Evolutionary conservation across 1,284 basidiomycete species (phyloP).

Genomic region (Cryptococcus wingfieldii): DNA sequence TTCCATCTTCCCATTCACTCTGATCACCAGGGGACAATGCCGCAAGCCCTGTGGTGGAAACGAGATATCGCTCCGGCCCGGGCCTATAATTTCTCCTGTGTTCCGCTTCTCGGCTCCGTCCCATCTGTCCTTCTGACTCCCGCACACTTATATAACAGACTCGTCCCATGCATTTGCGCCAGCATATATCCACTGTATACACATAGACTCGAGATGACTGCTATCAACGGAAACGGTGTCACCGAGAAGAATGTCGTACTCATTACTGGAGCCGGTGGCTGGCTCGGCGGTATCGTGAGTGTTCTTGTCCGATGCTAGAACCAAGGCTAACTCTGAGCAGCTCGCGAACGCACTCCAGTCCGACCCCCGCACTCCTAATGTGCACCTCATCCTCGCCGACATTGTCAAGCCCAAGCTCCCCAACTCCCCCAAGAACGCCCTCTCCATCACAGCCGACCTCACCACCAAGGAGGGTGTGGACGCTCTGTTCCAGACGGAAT

Average conservation of each 20-base stretch:
- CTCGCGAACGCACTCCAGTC: constrained; percentile 37
- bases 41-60: no score
- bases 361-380: constrained; percentile 40
- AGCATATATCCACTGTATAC: not conserved
- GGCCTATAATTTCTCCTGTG: no score
- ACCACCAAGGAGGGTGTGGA: constrained; percentile 52
- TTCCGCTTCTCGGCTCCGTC: no score
- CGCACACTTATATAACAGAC: no score
- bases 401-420: constrained; percentile 55
- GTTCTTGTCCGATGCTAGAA: not conserved
- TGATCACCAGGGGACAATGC: no score
- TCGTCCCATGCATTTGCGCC: not conserved
- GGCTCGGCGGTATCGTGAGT: constrained; percentile 42
- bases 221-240: constrained; percentile 7
- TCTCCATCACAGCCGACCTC: constrained; percentile 55
- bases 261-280: constrained; percentile 44
- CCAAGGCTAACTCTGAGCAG: constrained; percentile 9
- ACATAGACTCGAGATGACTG: constrained; percentile 1
- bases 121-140: no score
- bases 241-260: constrained; percentile 30
- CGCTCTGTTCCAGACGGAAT: constrained; percentile 45
- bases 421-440: constrained; percentile 39
- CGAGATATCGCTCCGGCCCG: no score
- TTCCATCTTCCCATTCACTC: no score
- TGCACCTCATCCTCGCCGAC: constrained; percentile 45